Conservation (phyloP, 768 basidiomycete genomes). For the Coprinopsis marcescibilis region DNA sequence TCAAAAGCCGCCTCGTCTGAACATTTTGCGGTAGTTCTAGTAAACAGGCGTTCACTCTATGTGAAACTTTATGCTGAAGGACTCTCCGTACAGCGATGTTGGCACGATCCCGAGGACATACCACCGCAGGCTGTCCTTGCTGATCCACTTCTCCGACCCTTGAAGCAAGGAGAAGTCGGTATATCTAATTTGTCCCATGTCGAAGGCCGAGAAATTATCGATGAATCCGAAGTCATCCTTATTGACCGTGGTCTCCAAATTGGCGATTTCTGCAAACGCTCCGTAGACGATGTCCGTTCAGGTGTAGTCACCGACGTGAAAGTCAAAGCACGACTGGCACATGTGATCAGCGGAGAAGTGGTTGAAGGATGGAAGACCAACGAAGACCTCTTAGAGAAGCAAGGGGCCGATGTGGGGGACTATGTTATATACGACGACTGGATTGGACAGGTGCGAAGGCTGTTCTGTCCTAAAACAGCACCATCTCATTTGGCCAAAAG, state of each 20-base stretch:
- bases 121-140: constrained; percentile 32
- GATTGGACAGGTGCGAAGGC: constrained; percentile 86
- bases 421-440: constrained; percentile 81
- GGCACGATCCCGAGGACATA: constrained; percentile 81
- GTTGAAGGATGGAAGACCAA: constrained; percentile 59
- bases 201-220: constrained; percentile 61
- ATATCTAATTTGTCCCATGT: constrained; percentile 56
- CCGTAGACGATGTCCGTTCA: constrained; percentile 65
- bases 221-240: constrained; percentile 61
- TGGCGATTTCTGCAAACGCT: constrained; percentile 80
- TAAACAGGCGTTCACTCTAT: constrained; percentile 23
- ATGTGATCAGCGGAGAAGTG: constrained; percentile 60
- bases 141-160: constrained; percentile 73
- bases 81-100: constrained; percentile 56
- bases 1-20: constrained; percentile 32
- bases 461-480: constrained; percentile 1
- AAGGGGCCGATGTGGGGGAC: constrained; percentile 70
- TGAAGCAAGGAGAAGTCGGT: constrained; percentile 76
- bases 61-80: constrained; percentile 2
- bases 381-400: constrained; percentile 50
- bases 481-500: constrained; percentile 27
- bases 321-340: constrained; percentile 63
- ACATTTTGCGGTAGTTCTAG: constrained; percentile 60
- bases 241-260: constrained; percentile 72
- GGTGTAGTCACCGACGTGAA: constrained; percentile 66